Percentiles rank a stretch among this genome's conserved stretches.
These are phyloP conservation scores for Madurella fahalii DNA, from an alignment of 2,329 filamentous ascomycete species.

Conservation along the genomic window DNA sequence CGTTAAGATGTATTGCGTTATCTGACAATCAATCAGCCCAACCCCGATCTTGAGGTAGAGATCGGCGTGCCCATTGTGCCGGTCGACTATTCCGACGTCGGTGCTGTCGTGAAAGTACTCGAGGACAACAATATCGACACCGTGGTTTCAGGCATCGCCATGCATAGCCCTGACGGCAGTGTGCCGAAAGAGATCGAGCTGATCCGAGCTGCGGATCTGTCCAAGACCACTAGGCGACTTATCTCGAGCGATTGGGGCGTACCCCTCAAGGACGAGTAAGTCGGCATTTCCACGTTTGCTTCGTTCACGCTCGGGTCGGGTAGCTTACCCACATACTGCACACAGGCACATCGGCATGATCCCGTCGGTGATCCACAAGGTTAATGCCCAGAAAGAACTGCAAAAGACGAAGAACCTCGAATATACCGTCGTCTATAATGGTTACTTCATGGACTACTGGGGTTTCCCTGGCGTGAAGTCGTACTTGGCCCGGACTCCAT, in stretches of 20 bases:
- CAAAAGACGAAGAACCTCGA: constrained; percentile 32
- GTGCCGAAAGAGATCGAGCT: constrained; percentile 27
- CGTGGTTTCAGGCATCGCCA: constrained; percentile 40
- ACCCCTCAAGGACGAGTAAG: constrained; percentile 31
- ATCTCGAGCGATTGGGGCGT: constrained; percentile 42
- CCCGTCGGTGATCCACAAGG: constrained; percentile 7
- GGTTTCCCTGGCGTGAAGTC: constrained; percentile 36
- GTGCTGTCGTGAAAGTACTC: constrained; percentile 24
- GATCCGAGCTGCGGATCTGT: constrained; percentile 40
- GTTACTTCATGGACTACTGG: constrained; percentile 46
- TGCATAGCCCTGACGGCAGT: constrained; percentile 27
- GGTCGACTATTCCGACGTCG: constrained; percentile 30
- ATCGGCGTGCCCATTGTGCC: constrained; percentile 26
- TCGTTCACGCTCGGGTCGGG: not conserved
- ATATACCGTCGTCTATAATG: constrained; percentile 37
- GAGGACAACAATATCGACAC: constrained; percentile 40
- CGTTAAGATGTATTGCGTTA: too few species aligned
- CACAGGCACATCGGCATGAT: not conserved
- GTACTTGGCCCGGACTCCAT: constrained; percentile 36
- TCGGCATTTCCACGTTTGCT: not conserved
- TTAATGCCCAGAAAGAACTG: constrained; percentile 22
- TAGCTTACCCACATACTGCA: not conserved
- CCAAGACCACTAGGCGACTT: constrained; percentile 36
- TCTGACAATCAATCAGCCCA: not conserved
- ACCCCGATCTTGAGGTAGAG: constrained; percentile 16